These are phyloP conservation scores for Durotheca rogersii DNA, from an alignment of 495 filamentous ascomycete genomes.

Conservation along the genomic window DNA sequence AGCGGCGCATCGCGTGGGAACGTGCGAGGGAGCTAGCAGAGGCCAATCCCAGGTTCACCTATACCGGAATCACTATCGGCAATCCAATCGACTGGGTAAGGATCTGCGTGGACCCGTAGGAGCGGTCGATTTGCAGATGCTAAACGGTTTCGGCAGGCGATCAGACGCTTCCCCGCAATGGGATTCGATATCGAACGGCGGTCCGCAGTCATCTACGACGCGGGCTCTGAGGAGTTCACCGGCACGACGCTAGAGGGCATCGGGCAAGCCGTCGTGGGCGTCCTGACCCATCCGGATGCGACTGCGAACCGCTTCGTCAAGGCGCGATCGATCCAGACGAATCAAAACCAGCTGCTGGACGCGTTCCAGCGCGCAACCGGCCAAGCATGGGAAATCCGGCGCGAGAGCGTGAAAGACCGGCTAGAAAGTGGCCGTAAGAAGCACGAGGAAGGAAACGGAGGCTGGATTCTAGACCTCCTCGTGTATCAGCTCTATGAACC, in stretches of 20 bases:
- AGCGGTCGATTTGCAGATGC: neutral
- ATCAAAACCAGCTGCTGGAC: constrained; percentile 45
- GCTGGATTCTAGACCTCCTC: constrained; percentile 30
- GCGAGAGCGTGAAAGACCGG: constrained; percentile 35
- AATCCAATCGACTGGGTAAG: constrained; percentile 45
- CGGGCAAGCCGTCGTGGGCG: constrained; percentile 45
- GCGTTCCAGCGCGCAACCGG: constrained; percentile 42
- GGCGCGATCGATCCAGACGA: constrained; percentile 41
- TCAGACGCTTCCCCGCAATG: constrained; percentile 35
- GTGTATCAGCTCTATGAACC: constrained; percentile 32
- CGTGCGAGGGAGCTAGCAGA: constrained; percentile 39
- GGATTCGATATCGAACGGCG: constrained; percentile 42
- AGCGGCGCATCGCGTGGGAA: constrained; percentile 28
- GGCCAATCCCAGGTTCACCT: constrained; percentile 41
- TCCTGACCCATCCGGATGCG: constrained; percentile 43
- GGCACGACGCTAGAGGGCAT: constrained; percentile 45
- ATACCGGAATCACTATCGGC: constrained; percentile 45
- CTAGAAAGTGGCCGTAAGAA: constrained; percentile 29
- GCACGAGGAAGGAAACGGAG: constrained; percentile 8
- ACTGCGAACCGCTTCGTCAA: constrained; percentile 50
- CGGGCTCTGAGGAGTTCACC: constrained; percentile 45
- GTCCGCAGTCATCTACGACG: constrained; percentile 46
- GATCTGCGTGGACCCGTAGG: neutral
- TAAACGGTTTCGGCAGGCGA: constrained; percentile 17
- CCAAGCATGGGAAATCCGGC: constrained; percentile 29